These are phyloP conservation scores for Takashimella tepidaria DNA, from an alignment of 1,284 basidiomycete species.

Conservation along the genomic window DNA sequence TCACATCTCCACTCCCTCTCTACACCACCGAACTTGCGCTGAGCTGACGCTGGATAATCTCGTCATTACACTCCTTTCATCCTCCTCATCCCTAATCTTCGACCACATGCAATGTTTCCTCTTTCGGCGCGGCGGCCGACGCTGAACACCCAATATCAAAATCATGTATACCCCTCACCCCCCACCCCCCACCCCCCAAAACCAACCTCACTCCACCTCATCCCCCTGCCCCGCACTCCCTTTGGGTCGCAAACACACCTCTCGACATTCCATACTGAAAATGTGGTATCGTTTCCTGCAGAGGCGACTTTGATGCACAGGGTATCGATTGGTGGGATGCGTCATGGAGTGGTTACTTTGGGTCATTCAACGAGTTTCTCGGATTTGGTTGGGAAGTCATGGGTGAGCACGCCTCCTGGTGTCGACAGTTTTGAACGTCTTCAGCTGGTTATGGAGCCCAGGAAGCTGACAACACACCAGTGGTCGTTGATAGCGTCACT, in stretches of 20 bases:
- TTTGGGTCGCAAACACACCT: no score
- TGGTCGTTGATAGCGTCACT: slow-evolving; percentile 66
- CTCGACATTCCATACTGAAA: not conserved
- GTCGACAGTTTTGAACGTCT: not conserved
- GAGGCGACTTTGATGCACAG: slow-evolving; percentile 68
- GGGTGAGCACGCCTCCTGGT: slow-evolving; percentile 23
- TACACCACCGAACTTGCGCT: no score
- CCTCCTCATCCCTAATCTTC: not conserved
- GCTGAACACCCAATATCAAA: not conserved
- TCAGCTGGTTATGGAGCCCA: not conserved
- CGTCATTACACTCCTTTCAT: not conserved
- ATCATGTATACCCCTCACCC: not conserved
- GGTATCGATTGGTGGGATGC: slow-evolving; percentile 69
- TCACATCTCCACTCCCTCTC: not conserved
- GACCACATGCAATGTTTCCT: not conserved
- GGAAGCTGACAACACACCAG: slow-evolving; percentile 29
- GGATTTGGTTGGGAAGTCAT: slow-evolving; percentile 80
- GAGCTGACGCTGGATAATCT: not conserved
- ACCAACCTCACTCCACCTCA: not conserved
- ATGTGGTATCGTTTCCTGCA: slow-evolving; percentile 6
- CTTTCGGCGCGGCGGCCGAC: not conserved
- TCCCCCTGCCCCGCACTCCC: no score
- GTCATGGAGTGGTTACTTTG: slow-evolving; percentile 74
- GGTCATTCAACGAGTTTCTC: slow-evolving; percentile 73
- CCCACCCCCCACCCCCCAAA: not conserved